Evolutionary conservation across 2,329 filamentous ascomycete species (phyloP), one percentile per base, ranked within the genome.

Genomic region (Venturia nashicola): DNA sequence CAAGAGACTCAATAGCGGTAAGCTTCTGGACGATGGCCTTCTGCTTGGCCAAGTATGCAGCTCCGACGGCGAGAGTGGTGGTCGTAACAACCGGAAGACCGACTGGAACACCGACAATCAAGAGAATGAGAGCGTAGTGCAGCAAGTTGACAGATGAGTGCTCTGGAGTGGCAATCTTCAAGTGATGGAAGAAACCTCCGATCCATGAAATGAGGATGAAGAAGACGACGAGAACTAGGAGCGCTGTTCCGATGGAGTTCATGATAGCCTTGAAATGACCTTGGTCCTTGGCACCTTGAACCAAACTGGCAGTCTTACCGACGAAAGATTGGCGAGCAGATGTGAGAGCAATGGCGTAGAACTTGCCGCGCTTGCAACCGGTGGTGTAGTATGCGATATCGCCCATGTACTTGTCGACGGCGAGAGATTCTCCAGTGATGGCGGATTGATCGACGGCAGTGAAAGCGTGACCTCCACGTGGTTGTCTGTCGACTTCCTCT

Each of bases 221-320:
- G 78, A 88, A 87, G 76, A 90, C 86, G 78, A 90, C 88, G 67
- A 90, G 80, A 70, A 90, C 86, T 69, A 91, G 81, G 64, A 91
- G 81, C 66, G 85, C 79, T 62, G 86, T 89, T 76, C 87, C 87
- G 72, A 91, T 90, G 72, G 83, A 87, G 83, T 90, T 86, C 88
- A 90, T 90, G 80, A 90, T 88, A 68, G 87, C 87, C 80, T 91
- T 90, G 83, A 89, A 89, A 77, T 89, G 86, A 78, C 87, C 88
- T 72, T 86, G 82, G 75, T 90, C 88, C 77, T 89, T 81, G 68
- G 88, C 87, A 68, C 87, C 87, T 77, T 89, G 84, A 61, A 90
- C 87, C 61, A 90, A 81, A 69, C 83, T 83, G 67, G 88, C 88
- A 69, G 87, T 90, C 75, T 84, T 85, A 78, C 88, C 88, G 74